phyloP scores from a whole-genome alignment of 306 rosid genomes.

The Cicer chorassanicum region DNA sequence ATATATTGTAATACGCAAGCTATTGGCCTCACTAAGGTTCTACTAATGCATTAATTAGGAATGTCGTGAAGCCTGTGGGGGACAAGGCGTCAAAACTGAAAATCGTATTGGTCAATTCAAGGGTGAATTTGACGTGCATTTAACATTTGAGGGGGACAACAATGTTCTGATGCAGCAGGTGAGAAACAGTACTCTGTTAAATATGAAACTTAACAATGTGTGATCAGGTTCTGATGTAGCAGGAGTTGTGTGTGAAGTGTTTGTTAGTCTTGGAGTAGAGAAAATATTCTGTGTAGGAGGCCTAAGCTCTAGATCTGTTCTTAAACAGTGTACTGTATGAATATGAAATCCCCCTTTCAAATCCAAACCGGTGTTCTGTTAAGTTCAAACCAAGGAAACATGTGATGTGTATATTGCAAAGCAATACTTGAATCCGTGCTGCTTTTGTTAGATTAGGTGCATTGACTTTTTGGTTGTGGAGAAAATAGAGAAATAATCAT shows the following conservation, averaged over 20 bases:
- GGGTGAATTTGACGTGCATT: slow-evolving; percentile 87
- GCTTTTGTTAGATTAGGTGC: slow-evolving; percentile 5
- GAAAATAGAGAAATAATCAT: slow-evolving; percentile 11
- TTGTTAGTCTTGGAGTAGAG: background rate
- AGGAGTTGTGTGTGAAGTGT: background rate
- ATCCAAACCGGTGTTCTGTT: background rate
- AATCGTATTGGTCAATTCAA: slow-evolving; percentile 78
- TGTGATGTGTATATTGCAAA: background rate
- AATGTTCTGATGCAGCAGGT: slow-evolving; percentile 99
- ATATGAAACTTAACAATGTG: slow-evolving; percentile 3
- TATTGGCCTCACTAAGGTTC: slow-evolving; percentile 30
- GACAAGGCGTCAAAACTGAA: slow-evolving; percentile 90
- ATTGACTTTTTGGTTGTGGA: slow-evolving; percentile 9
- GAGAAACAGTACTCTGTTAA: slow-evolving; percentile 20
- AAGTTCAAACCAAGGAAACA: slow-evolving; percentile 28
- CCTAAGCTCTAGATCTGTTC: background rate
- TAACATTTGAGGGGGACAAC: slow-evolving; percentile 99
- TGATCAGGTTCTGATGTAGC: background rate
- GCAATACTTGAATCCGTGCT: background rate
- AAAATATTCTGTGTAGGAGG: background rate
- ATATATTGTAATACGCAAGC: slow-evolving; percentile 22
- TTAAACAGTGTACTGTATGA: background rate
- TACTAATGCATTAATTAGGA: slow-evolving; percentile 59
- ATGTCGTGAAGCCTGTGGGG: slow-evolving; percentile 97
- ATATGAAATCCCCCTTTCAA: background rate